Conservation (phyloP, 169 alveolate genomes). For the Blepharisma undulans region DNA sequence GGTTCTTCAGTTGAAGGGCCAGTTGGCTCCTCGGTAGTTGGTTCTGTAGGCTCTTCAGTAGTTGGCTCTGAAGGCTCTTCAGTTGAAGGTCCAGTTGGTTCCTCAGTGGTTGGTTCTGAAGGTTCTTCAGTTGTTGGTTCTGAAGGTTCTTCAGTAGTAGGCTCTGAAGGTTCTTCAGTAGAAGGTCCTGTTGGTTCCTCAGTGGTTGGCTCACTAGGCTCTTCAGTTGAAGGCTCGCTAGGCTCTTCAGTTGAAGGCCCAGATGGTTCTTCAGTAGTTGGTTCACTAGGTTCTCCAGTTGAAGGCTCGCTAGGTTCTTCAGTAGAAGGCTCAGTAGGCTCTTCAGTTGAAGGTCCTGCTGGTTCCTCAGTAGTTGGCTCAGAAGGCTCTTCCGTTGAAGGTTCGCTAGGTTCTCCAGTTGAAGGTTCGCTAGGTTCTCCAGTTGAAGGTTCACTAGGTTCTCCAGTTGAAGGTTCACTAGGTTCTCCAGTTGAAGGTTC, state of each 20-base stretch:
- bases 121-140: background rate
- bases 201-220: background rate
- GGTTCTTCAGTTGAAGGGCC: background rate
- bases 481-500: background rate
- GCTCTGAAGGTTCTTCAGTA: background rate
- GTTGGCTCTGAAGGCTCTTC: background rate
- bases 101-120: background rate
- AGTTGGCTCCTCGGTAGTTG: background rate
- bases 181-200: background rate
- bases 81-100: too few relatives aligned
- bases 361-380: background rate
- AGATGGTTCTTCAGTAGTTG: too few relatives aligned
- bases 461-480: background rate
- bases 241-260: background rate
- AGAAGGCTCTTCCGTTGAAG: background rate
- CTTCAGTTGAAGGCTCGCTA: too few relatives aligned
- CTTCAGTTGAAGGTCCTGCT: background rate
- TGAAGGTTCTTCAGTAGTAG: background rate
- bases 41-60: background rate
- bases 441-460: background rate
- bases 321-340: background rate
- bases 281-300: background rate
- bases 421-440: background rate
- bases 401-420: background rate
- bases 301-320: background rate